phyloP scores from a whole-genome alignment of 108 stramenopile species.

The Craspedostauros australis region DNA sequence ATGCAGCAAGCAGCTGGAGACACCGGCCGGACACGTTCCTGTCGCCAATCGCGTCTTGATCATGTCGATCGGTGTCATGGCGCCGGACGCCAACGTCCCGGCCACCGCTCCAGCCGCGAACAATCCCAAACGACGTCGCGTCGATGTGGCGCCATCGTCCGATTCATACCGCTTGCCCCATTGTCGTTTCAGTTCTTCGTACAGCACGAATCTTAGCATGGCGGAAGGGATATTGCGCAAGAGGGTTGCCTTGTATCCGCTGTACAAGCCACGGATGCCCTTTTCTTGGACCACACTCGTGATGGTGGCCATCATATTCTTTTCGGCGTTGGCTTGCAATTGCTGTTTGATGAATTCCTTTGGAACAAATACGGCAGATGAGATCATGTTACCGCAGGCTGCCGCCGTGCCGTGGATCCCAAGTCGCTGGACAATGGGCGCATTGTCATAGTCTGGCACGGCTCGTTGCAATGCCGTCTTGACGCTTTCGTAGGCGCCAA shows the following conservation, averaged over 20 bases:
- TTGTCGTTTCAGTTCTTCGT: slow-evolving; percentile 55
- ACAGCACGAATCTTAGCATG: slow-evolving; percentile 53
- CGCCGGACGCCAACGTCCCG: slow-evolving; percentile 40
- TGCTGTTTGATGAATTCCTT: slow-evolving; percentile 75
- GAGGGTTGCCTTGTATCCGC: slow-evolving; percentile 55
- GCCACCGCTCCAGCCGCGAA: slow-evolving; percentile 61
- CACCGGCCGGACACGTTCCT: slow-evolving; percentile 26
- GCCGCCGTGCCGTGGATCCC: slow-evolving; percentile 54
- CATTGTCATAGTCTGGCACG: not conserved
- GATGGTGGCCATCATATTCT: slow-evolving; percentile 3
- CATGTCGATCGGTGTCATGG: slow-evolving; percentile 71
- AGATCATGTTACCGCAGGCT: slow-evolving; percentile 60
- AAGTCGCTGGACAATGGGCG: too few species aligned
- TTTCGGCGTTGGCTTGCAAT: slow-evolving; percentile 27
- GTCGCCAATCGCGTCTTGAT: slow-evolving; percentile 53
- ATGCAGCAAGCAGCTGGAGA: slow-evolving; percentile 15
- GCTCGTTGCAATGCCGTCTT: slow-evolving; percentile 25
- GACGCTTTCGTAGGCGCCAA: slow-evolving; percentile 61
- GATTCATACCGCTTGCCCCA: too few species aligned
- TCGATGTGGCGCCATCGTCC: not conserved
- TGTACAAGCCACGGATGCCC: slow-evolving; percentile 52
- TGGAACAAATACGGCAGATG: slow-evolving; percentile 63
- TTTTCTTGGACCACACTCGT: slow-evolving; percentile 21
- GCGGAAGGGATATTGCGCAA: slow-evolving; percentile 68
- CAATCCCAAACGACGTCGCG: slow-evolving; percentile 1